Percentiles rank a stretch among this genome's conserved stretches.
phyloP scores from a whole-genome alignment of 192 early-diverging fungal genomes.

The Coemansia sp. region DNA sequence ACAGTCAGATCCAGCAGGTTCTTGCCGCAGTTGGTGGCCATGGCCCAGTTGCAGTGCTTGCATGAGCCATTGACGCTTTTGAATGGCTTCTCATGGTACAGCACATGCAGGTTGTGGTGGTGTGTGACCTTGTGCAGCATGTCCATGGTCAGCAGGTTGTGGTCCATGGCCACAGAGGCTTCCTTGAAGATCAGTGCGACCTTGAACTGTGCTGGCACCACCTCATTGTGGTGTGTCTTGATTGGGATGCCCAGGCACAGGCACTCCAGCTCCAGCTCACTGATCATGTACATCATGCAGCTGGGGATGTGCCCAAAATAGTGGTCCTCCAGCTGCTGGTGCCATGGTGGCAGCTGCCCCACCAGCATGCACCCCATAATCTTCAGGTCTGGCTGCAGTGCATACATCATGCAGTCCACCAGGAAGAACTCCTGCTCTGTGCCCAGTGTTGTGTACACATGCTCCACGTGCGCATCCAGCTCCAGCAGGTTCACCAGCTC shows the following conservation, averaged over 20 bases:
- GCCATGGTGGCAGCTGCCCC: slow-evolving; percentile 90
- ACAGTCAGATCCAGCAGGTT: slow-evolving; percentile 96
- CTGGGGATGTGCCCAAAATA: slow-evolving; percentile 98
- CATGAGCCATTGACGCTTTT: slow-evolving; percentile 98
- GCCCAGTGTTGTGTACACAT: slow-evolving; percentile 89
- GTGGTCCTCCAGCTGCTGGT: slow-evolving; percentile 99
- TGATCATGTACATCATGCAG: slow-evolving; percentile 85
- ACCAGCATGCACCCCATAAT: slow-evolving; percentile 92
- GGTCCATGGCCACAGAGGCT: slow-evolving; percentile 91
- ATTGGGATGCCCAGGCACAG: slow-evolving; percentile 92
- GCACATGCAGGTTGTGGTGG: slow-evolving; percentile 91
- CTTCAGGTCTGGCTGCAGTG: slow-evolving; percentile 93
- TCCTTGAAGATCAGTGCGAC: slow-evolving; percentile 98
- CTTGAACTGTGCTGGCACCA: slow-evolving; percentile 98
- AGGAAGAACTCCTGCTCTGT: slow-evolving; percentile 99
- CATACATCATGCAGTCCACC: slow-evolving; percentile 92
- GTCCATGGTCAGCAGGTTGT: slow-evolving; percentile 98
- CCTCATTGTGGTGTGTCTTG: slow-evolving; percentile 99
- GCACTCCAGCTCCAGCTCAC: slow-evolving; percentile 92
- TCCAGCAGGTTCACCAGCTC: slow-evolving; percentile 77
- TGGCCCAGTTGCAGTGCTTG: slow-evolving; percentile 99
- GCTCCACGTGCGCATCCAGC: slow-evolving; percentile 64
- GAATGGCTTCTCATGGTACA: slow-evolving; percentile 99
- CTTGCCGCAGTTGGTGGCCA: slow-evolving; percentile 90
- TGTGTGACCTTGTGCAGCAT: slow-evolving; percentile 95